Base-by-base conservation (phyloP, 1,284 basidiomycete genomes). In the Sporisorium exsertum region DNA sequence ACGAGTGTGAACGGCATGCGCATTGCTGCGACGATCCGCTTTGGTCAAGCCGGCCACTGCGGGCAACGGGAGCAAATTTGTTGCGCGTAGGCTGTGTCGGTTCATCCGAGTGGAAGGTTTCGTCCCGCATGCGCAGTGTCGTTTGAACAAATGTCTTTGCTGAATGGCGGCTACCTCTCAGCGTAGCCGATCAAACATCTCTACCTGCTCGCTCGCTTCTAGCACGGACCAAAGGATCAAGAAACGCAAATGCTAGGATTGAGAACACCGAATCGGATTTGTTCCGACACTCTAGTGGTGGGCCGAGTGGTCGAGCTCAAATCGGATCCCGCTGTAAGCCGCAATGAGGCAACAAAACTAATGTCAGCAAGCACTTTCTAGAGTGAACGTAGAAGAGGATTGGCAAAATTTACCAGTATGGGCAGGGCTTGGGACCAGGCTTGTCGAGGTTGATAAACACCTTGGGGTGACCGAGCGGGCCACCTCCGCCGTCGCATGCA, bases 391-490 rank as follows among this genome's bases (percentile, higher is more conserved):
- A 18, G 18, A 49, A 2, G n/a, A 9, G 37, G 2, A n/a, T 43
- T 8, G n/a, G 32, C 22, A 18, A 76, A n/a, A 5, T 78, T 60
- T 50, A 81, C 80, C 80, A 81, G 76, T 80, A 81, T 16, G 81
- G 77, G 71, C 83, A 84, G 20, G 79, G 62, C 70, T 84, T 83
- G 20, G 81, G 72, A 3, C 82, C 82, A 7, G 82, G 80, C 65
- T 82, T 83, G 59, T 84, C 95, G 85, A 97, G 87, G 88, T 97
- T 98, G 87, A 98, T 96, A 85, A 90, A 98, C 77, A 98, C 91
- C 88, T 94, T 95, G 16, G 96, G 96, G 86, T 99, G 96, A 51
- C 96, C 96, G 35, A 99, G 89, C 54, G 96, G 90, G n/a, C 96
- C 96, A 86, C 91, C 91, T 20, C 80, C 81, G 78, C 96, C 96